These are phyloP conservation scores for Chytridium lagenaria DNA, from an alignment of 371 early-diverging fungal genomes.

Conservation along the genomic window DNA sequence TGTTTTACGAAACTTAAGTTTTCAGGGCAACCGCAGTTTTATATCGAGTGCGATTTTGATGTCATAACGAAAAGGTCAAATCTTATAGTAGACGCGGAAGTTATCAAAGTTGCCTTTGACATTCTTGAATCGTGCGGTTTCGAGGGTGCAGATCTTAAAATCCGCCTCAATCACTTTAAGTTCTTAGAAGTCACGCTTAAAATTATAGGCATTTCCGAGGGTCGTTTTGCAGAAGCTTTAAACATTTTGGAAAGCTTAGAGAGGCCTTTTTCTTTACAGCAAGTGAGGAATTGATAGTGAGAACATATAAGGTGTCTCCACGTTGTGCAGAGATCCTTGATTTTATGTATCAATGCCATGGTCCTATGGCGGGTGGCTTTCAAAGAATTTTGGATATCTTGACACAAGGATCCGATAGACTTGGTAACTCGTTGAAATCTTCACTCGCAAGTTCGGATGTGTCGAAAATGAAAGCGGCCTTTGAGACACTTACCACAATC, in stretches of 20 bases:
- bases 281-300: slow-evolving; percentile 67
- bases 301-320: slow-evolving; percentile 65
- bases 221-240: slow-evolving; percentile 44
- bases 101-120: slow-evolving; percentile 84
- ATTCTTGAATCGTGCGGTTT: slow-evolving; percentile 74
- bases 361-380: slow-evolving; percentile 13
- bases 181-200: slow-evolving; percentile 43
- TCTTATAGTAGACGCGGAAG: slow-evolving; percentile 86
- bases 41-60: slow-evolving; percentile 90
- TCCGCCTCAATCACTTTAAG: slow-evolving; percentile 50
- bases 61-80: slow-evolving; percentile 75
- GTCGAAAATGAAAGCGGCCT: slow-evolving; percentile 54
- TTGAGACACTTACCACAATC: slow-evolving; percentile 60
- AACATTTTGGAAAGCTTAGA: slow-evolving; percentile 52
- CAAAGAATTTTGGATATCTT: slow-evolving; percentile 58
- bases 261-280: slow-evolving; percentile 54
- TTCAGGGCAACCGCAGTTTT: slow-evolving; percentile 81
- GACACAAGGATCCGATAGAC: slow-evolving; percentile 25
- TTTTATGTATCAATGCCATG: slow-evolving; percentile 56
- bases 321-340: slow-evolving; percentile 71
- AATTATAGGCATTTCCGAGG: slow-evolving; percentile 28
- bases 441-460: slow-evolving; percentile 33
- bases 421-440: too few relatives aligned
- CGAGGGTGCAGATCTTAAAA: slow-evolving; percentile 56
- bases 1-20: slow-evolving; percentile 23